Percentiles rank a stretch among this genome's conserved stretches.
Conservation (phyloP, 192 early-diverging fungal genomes). For the Backusella circina region DNA sequence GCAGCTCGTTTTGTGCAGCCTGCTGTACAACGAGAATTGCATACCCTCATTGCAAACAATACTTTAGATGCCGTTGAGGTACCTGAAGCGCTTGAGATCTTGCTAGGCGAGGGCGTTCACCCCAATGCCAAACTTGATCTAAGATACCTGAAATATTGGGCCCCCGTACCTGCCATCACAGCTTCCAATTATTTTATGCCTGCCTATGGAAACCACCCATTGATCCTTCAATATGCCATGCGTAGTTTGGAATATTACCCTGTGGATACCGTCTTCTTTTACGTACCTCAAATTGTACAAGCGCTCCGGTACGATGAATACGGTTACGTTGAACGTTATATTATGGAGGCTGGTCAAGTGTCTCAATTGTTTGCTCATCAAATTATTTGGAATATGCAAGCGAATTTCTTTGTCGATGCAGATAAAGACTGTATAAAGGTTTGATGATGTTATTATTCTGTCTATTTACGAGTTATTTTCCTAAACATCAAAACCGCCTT, state of each 20-base stretch:
- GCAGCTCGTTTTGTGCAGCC: conserved; percentile 67
- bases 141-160: conserved; percentile 84
- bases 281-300: conserved; percentile 97
- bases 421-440: conserved; percentile 38
- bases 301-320: conserved; percentile 82
- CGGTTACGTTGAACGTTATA: conserved; percentile 93
- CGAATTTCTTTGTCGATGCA: conserved; percentile 88
- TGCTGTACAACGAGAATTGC: conserved; percentile 61
- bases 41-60: conserved; percentile 58
- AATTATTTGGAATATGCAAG: conserved; percentile 99
- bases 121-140: conserved; percentile 28
- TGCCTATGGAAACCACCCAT: conserved; percentile 65
- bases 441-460: background rate
- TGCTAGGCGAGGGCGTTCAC: conserved; percentile 61
- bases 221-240: conserved; percentile 94
- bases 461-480: background rate
- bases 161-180: conserved; percentile 83
- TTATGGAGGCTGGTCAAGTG: conserved; percentile 88
- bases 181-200: conserved; percentile 79
- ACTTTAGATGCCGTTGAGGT: conserved; percentile 61
- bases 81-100: conserved; percentile 67
- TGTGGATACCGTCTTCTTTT: conserved; percentile 96
- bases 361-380: conserved; percentile 99
- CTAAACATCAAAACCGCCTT: background rate
- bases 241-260: conserved; percentile 86